Conservation (phyloP, 2,329 filamentous ascomycete genomes). For the Didymella keratinophila region DNA sequence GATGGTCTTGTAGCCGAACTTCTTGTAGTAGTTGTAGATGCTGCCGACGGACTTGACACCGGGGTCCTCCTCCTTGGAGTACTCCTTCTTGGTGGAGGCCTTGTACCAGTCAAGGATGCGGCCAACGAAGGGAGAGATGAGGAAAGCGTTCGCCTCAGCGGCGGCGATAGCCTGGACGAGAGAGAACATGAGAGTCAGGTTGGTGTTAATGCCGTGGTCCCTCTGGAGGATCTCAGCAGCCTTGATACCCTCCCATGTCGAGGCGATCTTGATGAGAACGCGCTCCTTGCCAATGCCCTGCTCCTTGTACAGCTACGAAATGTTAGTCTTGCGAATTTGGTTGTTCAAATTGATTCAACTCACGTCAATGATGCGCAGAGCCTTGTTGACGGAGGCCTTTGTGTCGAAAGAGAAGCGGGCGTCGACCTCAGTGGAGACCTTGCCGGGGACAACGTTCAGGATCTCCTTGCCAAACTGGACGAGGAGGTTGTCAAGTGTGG, state of each 20-base stretch:
- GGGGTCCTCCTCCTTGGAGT: slow-evolving; percentile 87
- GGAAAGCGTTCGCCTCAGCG: slow-evolving; percentile 93
- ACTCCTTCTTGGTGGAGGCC: slow-evolving; percentile 92
- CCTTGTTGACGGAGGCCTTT: slow-evolving; percentile 91
- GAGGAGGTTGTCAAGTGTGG: slow-evolving; percentile 88
- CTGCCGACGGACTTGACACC: slow-evolving; percentile 91
- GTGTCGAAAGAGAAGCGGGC: slow-evolving; percentile 95
- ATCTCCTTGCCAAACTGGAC: slow-evolving; percentile 99
- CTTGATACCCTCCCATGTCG: slow-evolving; percentile 99
- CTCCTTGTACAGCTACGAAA: slow-evolving; percentile 84
- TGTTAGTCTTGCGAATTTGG: slow-evolving; percentile 27
- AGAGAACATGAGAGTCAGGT: slow-evolving; percentile 99
- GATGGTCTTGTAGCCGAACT: slow-evolving; percentile 98
- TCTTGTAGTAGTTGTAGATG: slow-evolving; percentile 99
- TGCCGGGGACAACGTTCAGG: slow-evolving; percentile 93
- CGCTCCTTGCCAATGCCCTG: slow-evolving; percentile 92
- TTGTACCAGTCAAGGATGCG: slow-evolving; percentile 99
- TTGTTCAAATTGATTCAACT: slow-evolving; percentile 40
- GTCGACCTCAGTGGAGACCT: slow-evolving; percentile 98
- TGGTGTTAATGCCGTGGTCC: slow-evolving; percentile 96
- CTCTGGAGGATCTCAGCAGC: slow-evolving; percentile 95
- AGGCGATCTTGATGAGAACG: slow-evolving; percentile 97
- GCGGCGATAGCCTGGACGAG: slow-evolving; percentile 91
- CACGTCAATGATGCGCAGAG: slow-evolving; percentile 95
- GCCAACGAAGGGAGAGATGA: slow-evolving; percentile 99